These are phyloP conservation scores for Stachybotrys elegans DNA, from an alignment of 2,329 filamentous ascomycete genomes.

Conservation along the genomic window DNA sequence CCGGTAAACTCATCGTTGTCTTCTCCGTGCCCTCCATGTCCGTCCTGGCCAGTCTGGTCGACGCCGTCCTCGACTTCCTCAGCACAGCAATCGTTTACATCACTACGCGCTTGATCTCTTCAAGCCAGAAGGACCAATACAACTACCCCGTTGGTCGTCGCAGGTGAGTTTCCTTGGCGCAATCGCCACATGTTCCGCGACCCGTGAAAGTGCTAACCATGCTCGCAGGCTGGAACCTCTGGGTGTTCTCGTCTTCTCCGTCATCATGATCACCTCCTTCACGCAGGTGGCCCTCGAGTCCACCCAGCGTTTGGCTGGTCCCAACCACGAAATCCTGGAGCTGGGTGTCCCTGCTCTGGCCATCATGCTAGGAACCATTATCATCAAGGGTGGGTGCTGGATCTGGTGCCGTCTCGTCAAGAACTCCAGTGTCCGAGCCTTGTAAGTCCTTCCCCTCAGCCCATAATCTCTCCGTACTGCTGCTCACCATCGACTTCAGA, in stretches of 20 bases:
- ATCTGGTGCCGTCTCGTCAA: slow-evolving; percentile 81
- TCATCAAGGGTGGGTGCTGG: slow-evolving; percentile 81
- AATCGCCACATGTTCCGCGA: background rate
- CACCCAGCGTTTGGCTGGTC: slow-evolving; percentile 54
- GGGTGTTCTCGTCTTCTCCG: slow-evolving; percentile 74
- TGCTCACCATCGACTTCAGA: slow-evolving; percentile 18
- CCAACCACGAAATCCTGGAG: slow-evolving; percentile 64
- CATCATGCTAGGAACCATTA: slow-evolving; percentile 77
- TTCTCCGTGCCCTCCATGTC: slow-evolving; percentile 76
- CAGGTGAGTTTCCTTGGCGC: slow-evolving; percentile 25
- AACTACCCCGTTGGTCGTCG: slow-evolving; percentile 74
- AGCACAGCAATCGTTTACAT: slow-evolving; percentile 77
- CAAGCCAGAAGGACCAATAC: slow-evolving; percentile 65
- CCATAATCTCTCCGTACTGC: slow-evolving; percentile 3
- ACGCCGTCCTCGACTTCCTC: slow-evolving; percentile 75
- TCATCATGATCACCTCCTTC: slow-evolving; percentile 84
- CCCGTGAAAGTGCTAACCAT: slow-evolving; percentile 12
- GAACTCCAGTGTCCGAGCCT: slow-evolving; percentile 79
- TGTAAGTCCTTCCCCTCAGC: slow-evolving; percentile 39
- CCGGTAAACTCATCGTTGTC: slow-evolving; percentile 72
- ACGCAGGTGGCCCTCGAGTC: slow-evolving; percentile 72
- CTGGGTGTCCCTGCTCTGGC: slow-evolving; percentile 66
- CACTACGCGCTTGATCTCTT: slow-evolving; percentile 65
- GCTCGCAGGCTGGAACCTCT: slow-evolving; percentile 64
- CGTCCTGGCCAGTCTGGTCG: slow-evolving; percentile 73